Evolutionary conservation across 2,329 filamentous ascomycete genomes (phyloP), one percentile per base, ranked within the genome.

Genomic region (Colletotrichum spinosum): DNA sequence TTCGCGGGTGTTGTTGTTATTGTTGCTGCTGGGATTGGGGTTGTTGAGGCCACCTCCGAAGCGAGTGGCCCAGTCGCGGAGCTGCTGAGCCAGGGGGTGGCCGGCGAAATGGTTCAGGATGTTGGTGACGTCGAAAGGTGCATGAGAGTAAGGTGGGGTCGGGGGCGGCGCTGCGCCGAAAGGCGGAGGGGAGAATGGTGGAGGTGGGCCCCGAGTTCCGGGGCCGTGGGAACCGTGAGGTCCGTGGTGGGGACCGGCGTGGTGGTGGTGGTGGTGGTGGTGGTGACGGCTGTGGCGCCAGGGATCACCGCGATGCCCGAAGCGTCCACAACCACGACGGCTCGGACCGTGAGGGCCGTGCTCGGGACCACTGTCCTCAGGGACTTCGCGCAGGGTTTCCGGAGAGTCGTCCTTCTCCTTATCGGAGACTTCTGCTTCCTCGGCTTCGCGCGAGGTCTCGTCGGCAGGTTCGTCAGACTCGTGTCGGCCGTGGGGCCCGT

Each of bases 1-100:
- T 70, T 64, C 38, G 62, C 41, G 38, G 48, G 62, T 65, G 60
- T 42, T 44, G 51, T 55, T 41, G 17, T 34, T 33, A n/a, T 13
- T 78, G 74, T 39, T 17, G 17, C 17, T 17, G 17, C 17, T 17
- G 17, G 17, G 17, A 17, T 17, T 17, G 17, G 17, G 17, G 17
- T 17, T 17, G 34, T 17, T 12, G 17, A 13, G 35, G 33, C 35
- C 10, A 7, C 37, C 44, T 17, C 60, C 60, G 13, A 67, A 65
- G 38, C 55, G 64, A n/a, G 60, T 41, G 44, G 77, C 70, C 55
- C 78, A 81, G 17, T 81, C 76, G 61, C 77, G 77, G 60, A 84
- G 69, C 51, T 75, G 74, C 49, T 78, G 78, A 44, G 82, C 77
- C 65, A 81, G 74, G 7, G 82, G 82, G 67, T 84, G 80, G 64